Conservation (phyloP, 345 rosid genomes). For the Lumnitzera racemosa region DNA sequence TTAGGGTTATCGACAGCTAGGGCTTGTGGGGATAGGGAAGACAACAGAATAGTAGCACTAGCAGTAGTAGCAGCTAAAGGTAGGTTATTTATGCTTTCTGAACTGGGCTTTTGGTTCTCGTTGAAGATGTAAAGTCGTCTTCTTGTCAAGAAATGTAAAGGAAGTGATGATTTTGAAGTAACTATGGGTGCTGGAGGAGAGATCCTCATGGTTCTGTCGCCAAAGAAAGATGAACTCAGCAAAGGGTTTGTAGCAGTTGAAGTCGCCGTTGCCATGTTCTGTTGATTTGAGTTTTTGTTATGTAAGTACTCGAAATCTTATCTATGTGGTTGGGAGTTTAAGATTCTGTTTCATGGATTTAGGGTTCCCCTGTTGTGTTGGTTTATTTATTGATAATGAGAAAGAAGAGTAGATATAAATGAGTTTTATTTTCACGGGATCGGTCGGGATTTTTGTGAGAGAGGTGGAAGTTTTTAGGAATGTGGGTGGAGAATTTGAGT, state of each 20-base stretch:
- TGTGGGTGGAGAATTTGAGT: neutral
- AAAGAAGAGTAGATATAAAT: no score
- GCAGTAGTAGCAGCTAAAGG: conserved; percentile 16
- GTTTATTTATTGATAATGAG: no score
- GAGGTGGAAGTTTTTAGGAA: neutral
- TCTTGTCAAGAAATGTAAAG: conserved; percentile 1
- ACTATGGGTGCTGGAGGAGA: conserved; percentile 25
- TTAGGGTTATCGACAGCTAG: conserved; percentile 23
- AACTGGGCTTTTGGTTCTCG: conserved; percentile 4
- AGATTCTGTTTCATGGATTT: no score
- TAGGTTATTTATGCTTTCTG: conserved; percentile 10
- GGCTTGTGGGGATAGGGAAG: conserved; percentile 29
- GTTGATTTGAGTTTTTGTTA: neutral
- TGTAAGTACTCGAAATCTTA: neutral
- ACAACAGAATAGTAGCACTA: conserved; percentile 26
- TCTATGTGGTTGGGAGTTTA: no score
- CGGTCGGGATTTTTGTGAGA: neutral
- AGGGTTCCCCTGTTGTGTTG: no score
- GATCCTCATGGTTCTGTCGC: conserved; percentile 8
- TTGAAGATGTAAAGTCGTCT: conserved; percentile 2
- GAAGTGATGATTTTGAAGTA: conserved; percentile 7
- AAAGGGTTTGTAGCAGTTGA: conserved; percentile 17
- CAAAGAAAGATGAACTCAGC: conserved; percentile 22
- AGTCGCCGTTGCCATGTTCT: conserved; percentile 3
- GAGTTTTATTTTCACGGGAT: neutral